Conservation (phyloP, 495 filamentous ascomycete genomes). For the Trypethelium eluteriae region DNA sequence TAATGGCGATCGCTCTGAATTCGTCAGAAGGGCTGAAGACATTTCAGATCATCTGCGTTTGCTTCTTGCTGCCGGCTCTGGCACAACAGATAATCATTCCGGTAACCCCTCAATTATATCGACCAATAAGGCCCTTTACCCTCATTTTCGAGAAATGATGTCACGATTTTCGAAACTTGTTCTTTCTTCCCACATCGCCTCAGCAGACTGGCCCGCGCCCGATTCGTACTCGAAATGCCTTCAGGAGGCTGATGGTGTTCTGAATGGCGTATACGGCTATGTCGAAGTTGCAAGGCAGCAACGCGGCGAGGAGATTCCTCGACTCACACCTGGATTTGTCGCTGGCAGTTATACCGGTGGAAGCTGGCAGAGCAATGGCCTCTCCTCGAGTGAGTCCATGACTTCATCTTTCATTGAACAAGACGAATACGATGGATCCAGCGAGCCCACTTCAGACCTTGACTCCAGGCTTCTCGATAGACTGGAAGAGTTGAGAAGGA, state of each 20-base stretch:
- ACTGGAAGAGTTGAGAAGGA: slow-evolving; percentile 72
- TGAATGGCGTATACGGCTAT: slow-evolving; percentile 88
- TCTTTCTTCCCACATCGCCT: slow-evolving; percentile 94
- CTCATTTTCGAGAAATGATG: slow-evolving; percentile 99
- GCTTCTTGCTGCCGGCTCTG: slow-evolving; percentile 88
- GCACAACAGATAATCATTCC: slow-evolving; percentile 96
- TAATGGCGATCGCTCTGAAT: slow-evolving; percentile 73
- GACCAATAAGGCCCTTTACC: slow-evolving; percentile 90
- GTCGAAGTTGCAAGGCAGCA: slow-evolving; percentile 91
- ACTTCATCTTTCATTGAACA: slow-evolving; percentile 76
- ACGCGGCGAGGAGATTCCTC: slow-evolving; percentile 76
- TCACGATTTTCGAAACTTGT: slow-evolving; percentile 97
- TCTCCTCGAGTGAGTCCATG: slow-evolving; percentile 58
- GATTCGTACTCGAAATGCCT: slow-evolving; percentile 91
- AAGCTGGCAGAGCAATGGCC: slow-evolving; percentile 88
- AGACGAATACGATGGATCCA: slow-evolving; percentile 58
- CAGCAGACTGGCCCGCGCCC: slow-evolving; percentile 76
- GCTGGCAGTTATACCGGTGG: slow-evolving; percentile 72
- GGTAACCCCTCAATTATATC: slow-evolving; percentile 99
- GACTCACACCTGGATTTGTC: slow-evolving; percentile 88
- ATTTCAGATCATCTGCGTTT: slow-evolving; percentile 94
- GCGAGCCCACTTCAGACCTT: slow-evolving; percentile 64
- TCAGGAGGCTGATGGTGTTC: slow-evolving; percentile 89
- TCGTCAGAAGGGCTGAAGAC: slow-evolving; percentile 85
- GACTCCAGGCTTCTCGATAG: slow-evolving; percentile 71